Evolutionary conservation across 805 yeast genomes (phyloP).

Genomic region (Wickerhamiella brachini): DNA sequence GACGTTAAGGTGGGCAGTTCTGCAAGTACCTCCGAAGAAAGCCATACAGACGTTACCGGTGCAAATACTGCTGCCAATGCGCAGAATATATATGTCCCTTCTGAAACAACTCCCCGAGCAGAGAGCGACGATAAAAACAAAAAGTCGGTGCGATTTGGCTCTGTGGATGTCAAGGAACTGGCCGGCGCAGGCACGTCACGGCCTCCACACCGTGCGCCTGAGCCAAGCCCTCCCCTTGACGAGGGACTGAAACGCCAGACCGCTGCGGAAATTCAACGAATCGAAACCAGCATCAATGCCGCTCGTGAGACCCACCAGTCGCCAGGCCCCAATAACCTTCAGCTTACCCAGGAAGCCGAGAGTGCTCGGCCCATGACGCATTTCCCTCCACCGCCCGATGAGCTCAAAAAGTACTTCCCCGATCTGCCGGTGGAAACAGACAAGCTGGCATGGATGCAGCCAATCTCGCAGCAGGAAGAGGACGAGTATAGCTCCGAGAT

Average conservation of each 20-base stretch:
- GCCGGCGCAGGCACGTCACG: not conserved
- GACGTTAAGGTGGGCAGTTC: too few species aligned
- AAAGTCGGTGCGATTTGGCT: not conserved
- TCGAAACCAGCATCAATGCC: not conserved
- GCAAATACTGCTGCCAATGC: not conserved
- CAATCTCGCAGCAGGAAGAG: slow-evolving; percentile 31
- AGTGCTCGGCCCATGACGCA: slow-evolving; percentile 20
- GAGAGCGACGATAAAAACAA: not conserved
- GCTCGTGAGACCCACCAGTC: not conserved
- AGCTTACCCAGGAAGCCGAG: not conserved
- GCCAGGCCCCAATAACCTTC: not conserved
- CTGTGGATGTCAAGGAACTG: not conserved
- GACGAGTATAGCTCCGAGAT: slow-evolving; percentile 33
- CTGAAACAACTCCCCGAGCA: not conserved
- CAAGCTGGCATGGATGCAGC: slow-evolving; percentile 85
- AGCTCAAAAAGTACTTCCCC: slow-evolving; percentile 75
- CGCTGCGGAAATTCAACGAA: not conserved
- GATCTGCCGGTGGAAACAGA: slow-evolving; percentile 73
- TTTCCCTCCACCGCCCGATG: slow-evolving; percentile 46
- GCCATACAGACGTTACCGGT: not conserved
- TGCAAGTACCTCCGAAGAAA: too few species aligned
- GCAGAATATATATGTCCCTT: not conserved
- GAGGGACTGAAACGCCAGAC: not conserved
- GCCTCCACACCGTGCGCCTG: not conserved
- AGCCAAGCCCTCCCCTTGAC: not conserved